Evolutionary conservation across 1,139 yeast genomes (phyloP).

Genomic region (Pichia sorboxylosa): DNA sequence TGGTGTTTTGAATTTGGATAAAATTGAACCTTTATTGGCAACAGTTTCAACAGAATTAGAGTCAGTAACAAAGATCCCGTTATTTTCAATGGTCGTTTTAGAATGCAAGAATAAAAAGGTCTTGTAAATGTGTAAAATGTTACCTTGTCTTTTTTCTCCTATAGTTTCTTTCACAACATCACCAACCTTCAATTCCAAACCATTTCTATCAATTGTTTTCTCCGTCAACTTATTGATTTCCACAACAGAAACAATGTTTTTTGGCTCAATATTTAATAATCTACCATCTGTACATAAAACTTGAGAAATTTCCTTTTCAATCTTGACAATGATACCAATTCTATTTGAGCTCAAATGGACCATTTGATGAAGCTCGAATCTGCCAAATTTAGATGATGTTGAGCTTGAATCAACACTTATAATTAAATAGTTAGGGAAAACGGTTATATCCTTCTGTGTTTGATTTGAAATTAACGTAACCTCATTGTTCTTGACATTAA

Average conservation of each 20-base stretch:
- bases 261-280: constrained; percentile 57
- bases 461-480: constrained; percentile 87
- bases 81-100: constrained; percentile 67
- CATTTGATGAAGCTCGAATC: constrained; percentile 78
- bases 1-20: constrained; percentile 40
- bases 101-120: constrained; percentile 69
- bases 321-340: constrained; percentile 82
- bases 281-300: constrained; percentile 83
- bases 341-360: constrained; percentile 79
- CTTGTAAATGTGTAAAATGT: constrained; percentile 75
- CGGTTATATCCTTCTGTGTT: constrained; percentile 77
- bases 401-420: constrained; percentile 67
- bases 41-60: constrained; percentile 71
- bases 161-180: constrained; percentile 77
- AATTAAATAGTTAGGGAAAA: constrained; percentile 78
- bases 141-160: constrained; percentile 82
- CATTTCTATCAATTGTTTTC: constrained; percentile 78
- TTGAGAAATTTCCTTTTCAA: constrained; percentile 76
- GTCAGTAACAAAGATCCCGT: constrained; percentile 81
- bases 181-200: constrained; percentile 76
- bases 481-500: constrained; percentile 67
- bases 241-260: constrained; percentile 69
- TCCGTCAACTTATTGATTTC: constrained; percentile 53
- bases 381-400: constrained; percentile 47
- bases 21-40: constrained; percentile 63